Evolutionary conservation across 2,329 filamentous ascomycete genomes (phyloP).

Genomic region (Fusarium longipes): DNA sequence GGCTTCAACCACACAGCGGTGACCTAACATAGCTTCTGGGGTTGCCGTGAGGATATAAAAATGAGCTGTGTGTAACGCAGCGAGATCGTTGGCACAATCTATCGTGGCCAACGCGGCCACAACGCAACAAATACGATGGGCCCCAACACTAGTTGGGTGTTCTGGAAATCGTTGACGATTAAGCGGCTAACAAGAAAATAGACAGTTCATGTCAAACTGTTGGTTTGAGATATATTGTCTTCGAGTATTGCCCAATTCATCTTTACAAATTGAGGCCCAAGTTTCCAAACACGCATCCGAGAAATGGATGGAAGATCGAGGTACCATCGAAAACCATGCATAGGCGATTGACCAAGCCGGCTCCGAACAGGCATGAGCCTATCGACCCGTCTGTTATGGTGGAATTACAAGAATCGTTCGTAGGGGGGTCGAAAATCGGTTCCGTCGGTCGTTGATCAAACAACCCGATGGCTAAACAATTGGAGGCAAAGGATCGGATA

Average conservation of each 20-base stretch:
- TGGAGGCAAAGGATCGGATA: not conserved
- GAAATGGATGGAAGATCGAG: not conserved
- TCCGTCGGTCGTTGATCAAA: constrained; percentile 1
- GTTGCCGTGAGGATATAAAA: not conserved
- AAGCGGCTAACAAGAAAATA: not conserved
- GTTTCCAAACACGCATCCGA: not conserved
- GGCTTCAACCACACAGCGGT: constrained; percentile 5
- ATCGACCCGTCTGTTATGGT: not conserved
- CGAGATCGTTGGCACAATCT: not conserved
- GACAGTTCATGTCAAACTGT: not conserved
- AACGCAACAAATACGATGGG: not conserved
- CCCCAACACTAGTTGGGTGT: constrained; percentile 19
- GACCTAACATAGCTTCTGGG: not conserved
- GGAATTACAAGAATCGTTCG: constrained; percentile 15
- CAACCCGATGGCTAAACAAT: too few species aligned
- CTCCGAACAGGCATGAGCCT: not conserved
- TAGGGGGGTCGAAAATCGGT: not conserved
- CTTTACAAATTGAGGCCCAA: too few species aligned
- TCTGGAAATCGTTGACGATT: not conserved
- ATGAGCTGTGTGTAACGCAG: not conserved
- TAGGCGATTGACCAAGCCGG: not conserved
- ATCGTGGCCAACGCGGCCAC: not conserved
- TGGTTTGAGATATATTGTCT: not conserved
- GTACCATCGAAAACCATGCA: not conserved
- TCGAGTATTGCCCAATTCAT: not conserved